A percentile compares a stretch with the other conserved stretches of the same genome.
Conservation (phyloP, 495 filamentous ascomycete genomes). For the Beverwykella pulmonaria region DNA sequence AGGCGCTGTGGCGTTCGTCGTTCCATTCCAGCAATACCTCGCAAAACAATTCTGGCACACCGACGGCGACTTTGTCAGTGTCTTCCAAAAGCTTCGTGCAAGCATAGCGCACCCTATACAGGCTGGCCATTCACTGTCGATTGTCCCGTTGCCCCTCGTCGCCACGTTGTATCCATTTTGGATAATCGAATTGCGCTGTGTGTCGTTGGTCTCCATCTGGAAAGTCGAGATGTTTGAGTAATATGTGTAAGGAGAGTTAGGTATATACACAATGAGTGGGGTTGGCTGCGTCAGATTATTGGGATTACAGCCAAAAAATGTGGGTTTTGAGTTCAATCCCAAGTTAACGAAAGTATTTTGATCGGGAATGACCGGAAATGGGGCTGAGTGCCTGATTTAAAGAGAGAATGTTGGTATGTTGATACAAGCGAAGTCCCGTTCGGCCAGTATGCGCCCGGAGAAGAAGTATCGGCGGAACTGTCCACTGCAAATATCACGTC, state of each 20-base stretch:
- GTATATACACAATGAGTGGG: conserved; percentile 86
- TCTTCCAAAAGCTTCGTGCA: conserved; percentile 59
- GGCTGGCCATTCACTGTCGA: conserved; percentile 69
- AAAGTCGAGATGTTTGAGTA: conserved; percentile 77
- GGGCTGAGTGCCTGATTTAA: conserved; percentile 73
- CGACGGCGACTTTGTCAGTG: not conserved
- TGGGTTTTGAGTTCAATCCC: conserved; percentile 79
- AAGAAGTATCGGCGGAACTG: conserved; percentile 74
- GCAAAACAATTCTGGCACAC: not conserved
- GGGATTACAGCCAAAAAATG: conserved; percentile 89
- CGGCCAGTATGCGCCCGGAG: conserved; percentile 62
- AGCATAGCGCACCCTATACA: conserved; percentile 89
- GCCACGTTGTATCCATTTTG: conserved; percentile 82
- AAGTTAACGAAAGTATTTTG: conserved; percentile 84
- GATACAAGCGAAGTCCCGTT: conserved; percentile 84
- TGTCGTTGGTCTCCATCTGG: conserved; percentile 60
- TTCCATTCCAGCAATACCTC: not conserved
- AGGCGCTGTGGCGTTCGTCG: not conserved
- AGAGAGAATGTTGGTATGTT: conserved; percentile 73
- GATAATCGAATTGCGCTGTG: conserved; percentile 73
- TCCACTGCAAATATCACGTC: conserved; percentile 95
- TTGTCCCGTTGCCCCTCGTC: conserved; percentile 77
- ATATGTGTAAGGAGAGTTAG: conserved; percentile 78
- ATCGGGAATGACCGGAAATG: conserved; percentile 82
- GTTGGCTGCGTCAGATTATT: conserved; percentile 62